Base-by-base conservation (phyloP, 208 protist species). In the Leptomonas pyrrhocoris region DNA sequence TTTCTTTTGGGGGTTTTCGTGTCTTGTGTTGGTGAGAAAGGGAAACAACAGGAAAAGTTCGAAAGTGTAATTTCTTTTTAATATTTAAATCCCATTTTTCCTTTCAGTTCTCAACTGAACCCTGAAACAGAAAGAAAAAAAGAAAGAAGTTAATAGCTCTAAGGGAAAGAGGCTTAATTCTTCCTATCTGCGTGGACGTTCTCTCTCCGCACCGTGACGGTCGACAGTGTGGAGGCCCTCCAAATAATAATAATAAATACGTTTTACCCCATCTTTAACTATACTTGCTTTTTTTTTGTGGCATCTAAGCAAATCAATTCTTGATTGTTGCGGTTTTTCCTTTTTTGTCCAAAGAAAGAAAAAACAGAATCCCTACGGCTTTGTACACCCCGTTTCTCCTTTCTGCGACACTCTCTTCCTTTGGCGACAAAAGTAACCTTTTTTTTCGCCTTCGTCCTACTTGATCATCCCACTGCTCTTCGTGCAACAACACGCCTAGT, bases 111-210 rank as follows among this genome's bases (percentile, higher is more conserved):
- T n/a, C n/a, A n/a, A n/a, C n/a, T n/a, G n/a, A 42, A 36, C 23
- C 4, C 7, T 57, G 11, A 15, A 25, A 21, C 8, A 12, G 25
- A 21, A 68, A 40, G 43, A 68, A 68, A 68, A 42, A 45, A 36
- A 54, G 18, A 53, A 57, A 16, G 56, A 68, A 30, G 40, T 40
- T 48, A 65, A 54, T 28, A 50, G n/a, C n/a, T n/a, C n/a, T n/a
- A n/a, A n/a, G n/a, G n/a, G n/a, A n/a, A n/a, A n/a, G n/a, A n/a
- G n/a, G n/a, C n/a, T n/a, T n/a, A n/a, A n/a, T n/a, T n/a, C n/a
- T n/a, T n/a, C n/a, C n/a, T n/a, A n/a, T n/a, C n/a, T n/a, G n/a
- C n/a, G n/a, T n/a, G n/a, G n/a, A n/a, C n/a, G n/a, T n/a, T n/a
- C n/a, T n/a, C n/a, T n/a, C n/a, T n/a, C n/a, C n/a, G n/a, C n/a